Evolutionary conservation across 371 early-diverging fungal genomes (phyloP), one percentile per base, ranked within the genome.

Genomic region (Mucor plumbeus): DNA sequence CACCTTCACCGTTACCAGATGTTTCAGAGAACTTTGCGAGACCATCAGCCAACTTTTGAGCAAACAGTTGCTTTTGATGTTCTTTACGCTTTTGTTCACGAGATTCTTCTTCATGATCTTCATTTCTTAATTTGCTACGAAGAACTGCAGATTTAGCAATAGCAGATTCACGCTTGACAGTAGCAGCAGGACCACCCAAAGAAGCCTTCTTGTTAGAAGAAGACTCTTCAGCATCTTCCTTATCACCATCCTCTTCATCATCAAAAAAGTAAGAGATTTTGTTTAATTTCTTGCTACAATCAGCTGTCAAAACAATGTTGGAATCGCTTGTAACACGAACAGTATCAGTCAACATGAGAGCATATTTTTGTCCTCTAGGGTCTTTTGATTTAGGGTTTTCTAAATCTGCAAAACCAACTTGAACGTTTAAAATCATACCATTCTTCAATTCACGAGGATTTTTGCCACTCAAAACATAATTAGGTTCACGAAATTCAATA

Each of bases 401-500:
- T 26, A 99, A 66, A 70, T 94, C 91, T 65, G 94, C 89, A 69
- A 99, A 93, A 5, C 97, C 97, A 5, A 98, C 72, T 6, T 89
- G 85, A 14, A 97, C 77, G 61, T 91, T 94, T 57, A 98, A 66
- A 1, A 92, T 88, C 97, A 97, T 97, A 44, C 93, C 94, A 4
- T 85, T 81, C 71, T 89, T 82, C 36, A 99, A 76, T 41, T 82
- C 83, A 48, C 87, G 85, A 8, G 74, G 66, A 69, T 89, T 92
- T 68, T 94, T 95, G 38, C 87, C 74, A 48, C 82, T 86, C 59
- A 99, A 79, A 3, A 89, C 76, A 76, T 90, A 95, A 19, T 78
- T 84, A 14, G 91, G 83, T 68, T 98, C 99, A 43, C 94, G 86
- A 73, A 97, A 95, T 76, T 99, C 98, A 59, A 98, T 91, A 19